Evolutionary conservation across 257 asterid species (phyloP), one percentile per base, ranked within the genome.

Genomic region (Ligustrum vulgare): DNA sequence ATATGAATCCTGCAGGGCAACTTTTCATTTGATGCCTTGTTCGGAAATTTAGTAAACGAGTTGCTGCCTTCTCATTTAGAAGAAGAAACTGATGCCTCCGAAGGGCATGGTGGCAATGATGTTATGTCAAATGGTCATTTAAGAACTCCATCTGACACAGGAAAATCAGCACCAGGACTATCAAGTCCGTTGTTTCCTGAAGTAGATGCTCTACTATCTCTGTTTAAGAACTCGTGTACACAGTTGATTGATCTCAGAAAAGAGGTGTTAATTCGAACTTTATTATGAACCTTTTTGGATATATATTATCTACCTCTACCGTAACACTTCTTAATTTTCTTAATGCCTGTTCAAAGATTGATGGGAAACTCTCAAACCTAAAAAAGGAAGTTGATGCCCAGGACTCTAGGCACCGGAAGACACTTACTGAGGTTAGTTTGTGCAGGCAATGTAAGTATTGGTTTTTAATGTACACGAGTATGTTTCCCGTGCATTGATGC

Each of bases 1-100:
- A 33, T 68, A 16, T 41, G 56, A 77, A 47, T 49, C 64, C 75
- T 77, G 80, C 81, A 95, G 99, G 99, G 99, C 78, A 91, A 91
- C 81, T 95, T 95, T 76, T 93, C 98, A n/a, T 95, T 95, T 70
- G 99, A 95, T 82, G 97, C 96, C 32, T 83, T 95, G 84, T 95
- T 95, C 51, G 99, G 99, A 66, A 85, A 87, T 84, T 90, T 95
- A 85, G 99, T 95, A 25, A 90, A 86, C 67, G 91, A 93, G 87
- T 80, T 91, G 80, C 91, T 95, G 75, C 98, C 99, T 76, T 86
- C 98, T 81, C 93, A 88, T 85, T 83, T 85, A 56, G 97, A 89
- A 78, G 97, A 90, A 34, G 97, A 91, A 49, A 74, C 79, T 20
- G 97, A 90, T 45, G 64, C 91, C 7, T 70, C 82, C 8, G 99